phyloP scores from a whole-genome alignment of 371 early-diverging fungal genomes.

The Lichtheimia ramosa region DNA sequence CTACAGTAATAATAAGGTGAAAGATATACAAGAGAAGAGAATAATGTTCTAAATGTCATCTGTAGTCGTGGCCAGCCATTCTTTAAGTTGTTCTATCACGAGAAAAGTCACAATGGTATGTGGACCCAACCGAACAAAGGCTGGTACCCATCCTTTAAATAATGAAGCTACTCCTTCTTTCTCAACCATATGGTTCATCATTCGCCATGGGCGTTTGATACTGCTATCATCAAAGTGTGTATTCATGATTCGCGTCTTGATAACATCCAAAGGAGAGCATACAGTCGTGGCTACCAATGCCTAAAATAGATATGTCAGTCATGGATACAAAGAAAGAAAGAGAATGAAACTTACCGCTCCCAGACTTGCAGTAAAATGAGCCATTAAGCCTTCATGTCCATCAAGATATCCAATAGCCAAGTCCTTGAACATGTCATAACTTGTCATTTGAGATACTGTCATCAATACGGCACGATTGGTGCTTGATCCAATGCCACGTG shows the following conservation, averaged over 20 bases:
- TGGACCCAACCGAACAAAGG: constrained; percentile 80
- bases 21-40: too few relatives aligned
- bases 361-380: constrained; percentile 68
- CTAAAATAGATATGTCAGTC: constrained; percentile 23
- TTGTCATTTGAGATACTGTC: constrained; percentile 67
- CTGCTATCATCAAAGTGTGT: constrained; percentile 25
- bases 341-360: constrained; percentile 46
- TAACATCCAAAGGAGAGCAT: constrained; percentile 85
- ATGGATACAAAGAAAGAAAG: background rate
- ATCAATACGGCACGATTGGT: constrained; percentile 67
- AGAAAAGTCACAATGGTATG: constrained; percentile 89
- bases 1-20: too few relatives aligned
- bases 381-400: constrained; percentile 53
- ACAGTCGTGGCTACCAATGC: constrained; percentile 89
- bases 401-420: constrained; percentile 43
- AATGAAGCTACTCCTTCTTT: constrained; percentile 79
- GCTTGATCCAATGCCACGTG: constrained; percentile 65
- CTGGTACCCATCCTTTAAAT: constrained; percentile 89
- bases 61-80: constrained; percentile 13
- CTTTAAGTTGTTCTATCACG: constrained; percentile 74
- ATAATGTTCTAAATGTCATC: too few relatives aligned
- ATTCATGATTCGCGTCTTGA: constrained; percentile 91
- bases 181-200: constrained; percentile 58
- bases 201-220: constrained; percentile 40
- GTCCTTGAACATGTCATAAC: constrained; percentile 65